Conservation (phyloP, 1,284 basidiomycete genomes). For the Athelia psychrophila region DNA sequence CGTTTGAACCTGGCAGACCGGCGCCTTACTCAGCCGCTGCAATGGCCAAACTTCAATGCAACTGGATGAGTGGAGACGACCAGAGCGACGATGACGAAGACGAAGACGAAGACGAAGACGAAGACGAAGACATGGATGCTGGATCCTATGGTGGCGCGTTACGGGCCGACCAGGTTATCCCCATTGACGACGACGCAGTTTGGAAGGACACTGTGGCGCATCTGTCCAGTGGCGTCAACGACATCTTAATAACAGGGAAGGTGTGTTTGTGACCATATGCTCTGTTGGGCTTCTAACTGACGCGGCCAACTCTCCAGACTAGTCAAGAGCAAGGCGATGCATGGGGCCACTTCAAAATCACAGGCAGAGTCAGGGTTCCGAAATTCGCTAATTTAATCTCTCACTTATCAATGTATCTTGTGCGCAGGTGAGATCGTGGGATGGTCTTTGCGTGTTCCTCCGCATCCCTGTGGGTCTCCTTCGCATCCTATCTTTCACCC, state of each 20-base stretch:
- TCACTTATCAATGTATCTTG: neutral
- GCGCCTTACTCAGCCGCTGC: conserved; percentile 30
- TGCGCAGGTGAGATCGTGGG: conserved; percentile 32
- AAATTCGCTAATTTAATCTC: no score
- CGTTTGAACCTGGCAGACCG: conserved; percentile 31
- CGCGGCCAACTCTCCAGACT: conserved; percentile 25
- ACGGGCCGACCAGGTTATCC: neutral
- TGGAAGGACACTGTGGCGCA: conserved; percentile 34
- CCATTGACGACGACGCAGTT: conserved; percentile 29
- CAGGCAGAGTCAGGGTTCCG: conserved; percentile 39
- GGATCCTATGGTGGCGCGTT: neutral
- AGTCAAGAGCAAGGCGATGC: conserved; percentile 38
- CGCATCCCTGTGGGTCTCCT: conserved; percentile 38
- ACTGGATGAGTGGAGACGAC: conserved; percentile 23
- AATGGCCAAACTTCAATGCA: conserved; percentile 22
- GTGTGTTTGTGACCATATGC: conserved; percentile 22
- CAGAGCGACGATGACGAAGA: conserved; percentile 9
- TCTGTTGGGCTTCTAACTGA: conserved; percentile 1
- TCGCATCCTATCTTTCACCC: conserved; percentile 2
- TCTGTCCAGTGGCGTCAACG: conserved; percentile 34
- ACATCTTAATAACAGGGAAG: conserved; percentile 48
- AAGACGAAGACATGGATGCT: neutral
- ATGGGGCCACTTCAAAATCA: conserved; percentile 43
- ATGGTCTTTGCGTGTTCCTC: conserved; percentile 44
- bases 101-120: conserved; percentile 12